Evolutionary conservation across 805 yeast species (phyloP), one percentile per base, ranked within the genome.

Genomic region (Yamadazyma laniorum): DNA sequence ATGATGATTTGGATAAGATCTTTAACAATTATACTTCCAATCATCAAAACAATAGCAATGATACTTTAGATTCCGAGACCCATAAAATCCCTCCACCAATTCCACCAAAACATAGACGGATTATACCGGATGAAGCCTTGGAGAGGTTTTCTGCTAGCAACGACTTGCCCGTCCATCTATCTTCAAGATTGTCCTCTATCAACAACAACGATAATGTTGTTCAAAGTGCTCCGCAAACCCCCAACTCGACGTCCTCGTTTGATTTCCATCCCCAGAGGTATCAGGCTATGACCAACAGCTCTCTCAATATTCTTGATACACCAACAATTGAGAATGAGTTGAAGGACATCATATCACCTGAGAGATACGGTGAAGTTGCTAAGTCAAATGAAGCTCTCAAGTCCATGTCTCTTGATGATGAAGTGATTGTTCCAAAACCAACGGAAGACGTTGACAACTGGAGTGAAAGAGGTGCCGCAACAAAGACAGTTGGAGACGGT

Each of bases 391-490:
- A 46, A 13, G 50, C 47, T 6, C 26, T 43, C n/a, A 40, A 40
- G 17, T 40, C 45, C 2, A 25, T 43, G 25, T 11, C 28, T 11
- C 26, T 42, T 3, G 33, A 32, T 8, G 37, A 41, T 5, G 40
- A 43, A 18, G 48, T 47, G 7, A 14, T 13, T 28, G 35, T 32
- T 12, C 34, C 40, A 18, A 45, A 38, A 19, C 15, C 12, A 13
- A 19, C 23, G 25, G 30, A 25, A 14, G 42, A 43, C 3, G 15
- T 16, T 16, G 33, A 35, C 7, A 53, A 55, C 5, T 66, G 72
- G 72, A 46, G 45, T 13, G 55, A 60, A 23, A 52, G 49, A 26
- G 72, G 70, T 2, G 65, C 68, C 9, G 72, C 72, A 1, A 53
- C 55, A 13, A 52, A 47, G 34, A 43, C 37, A 14, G 43, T 61